Evolutionary conservation across 768 basidiomycete genomes (phyloP), one percentile per base, ranked within the genome.

Genomic region (Chlorophyllum brunneum): DNA sequence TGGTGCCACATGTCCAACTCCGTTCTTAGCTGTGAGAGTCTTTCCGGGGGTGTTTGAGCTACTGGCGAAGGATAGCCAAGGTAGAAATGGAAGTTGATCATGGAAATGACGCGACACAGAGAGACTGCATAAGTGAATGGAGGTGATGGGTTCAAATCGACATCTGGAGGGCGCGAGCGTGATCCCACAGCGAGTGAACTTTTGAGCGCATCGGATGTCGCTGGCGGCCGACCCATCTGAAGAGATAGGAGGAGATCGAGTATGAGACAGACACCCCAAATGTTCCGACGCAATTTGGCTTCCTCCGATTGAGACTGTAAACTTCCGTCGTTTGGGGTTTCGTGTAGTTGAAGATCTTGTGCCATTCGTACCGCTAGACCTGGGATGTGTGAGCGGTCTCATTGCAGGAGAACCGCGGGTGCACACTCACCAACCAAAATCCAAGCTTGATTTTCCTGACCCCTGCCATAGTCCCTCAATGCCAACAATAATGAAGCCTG

Each of bases 1-100:
- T 59, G 61, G 16, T 65, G 61, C 65, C 65, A 67, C 37, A 54
- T 55, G 37, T 58, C 59, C n/a, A 67, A 54, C 42, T 67, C 65
- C 16, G 49, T 38, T 31, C 54, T 57, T 15, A 62, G 51, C 23
- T 49, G 43, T 13, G 41, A 45, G 13, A 61, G 50, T 38, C 57
- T 56, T 18, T 58, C 61, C 8, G 55, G 39, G 18, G 38, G 47
- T 13, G 51, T 34, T 40, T 50, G 54, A 16, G 53, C 41, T 22
- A 54, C 37, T 10, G 54, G 22, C 3, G 56, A 46, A 26, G 45
- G 49, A 33, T 57, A 65, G 2, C 59, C 64, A 24, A 65, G 58
- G 34, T 61, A 60, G 15, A 65, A 45, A 29, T 57, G 61, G 44
- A 65, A 60, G 48, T 67, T 61, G 38, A 67, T 63, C 36, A 63